Percentiles rank a stretch among this genome's conserved stretches.
phyloP scores from a whole-genome alignment of 2,329 filamentous ascomycete species.

The Calycina herbarum region DNA sequence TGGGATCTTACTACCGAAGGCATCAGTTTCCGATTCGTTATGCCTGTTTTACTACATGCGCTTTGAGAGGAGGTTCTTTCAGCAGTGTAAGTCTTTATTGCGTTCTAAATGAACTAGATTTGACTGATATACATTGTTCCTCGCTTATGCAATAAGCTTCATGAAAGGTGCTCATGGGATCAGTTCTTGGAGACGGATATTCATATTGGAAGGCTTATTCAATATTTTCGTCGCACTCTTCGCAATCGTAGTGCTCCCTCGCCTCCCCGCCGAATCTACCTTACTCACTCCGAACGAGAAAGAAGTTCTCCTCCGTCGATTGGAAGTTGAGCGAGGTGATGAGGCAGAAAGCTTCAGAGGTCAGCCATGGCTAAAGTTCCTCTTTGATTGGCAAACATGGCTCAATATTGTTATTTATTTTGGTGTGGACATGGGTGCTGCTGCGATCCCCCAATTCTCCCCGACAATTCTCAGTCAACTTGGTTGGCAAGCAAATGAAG shows the following conservation, averaged over 20 bases:
- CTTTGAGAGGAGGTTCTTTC: neutral
- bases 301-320: neutral
- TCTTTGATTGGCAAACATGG: conserved; percentile 8
- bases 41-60: conserved; percentile 4
- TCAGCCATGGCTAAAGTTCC: conserved; percentile 2
- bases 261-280: conserved; percentile 1
- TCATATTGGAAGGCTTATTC: conserved; percentile 62
- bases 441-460: neutral
- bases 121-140: conserved; percentile 31
- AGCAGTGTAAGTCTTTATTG: neutral
- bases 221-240: conserved; percentile 48
- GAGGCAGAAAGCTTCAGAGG: conserved; percentile 5
- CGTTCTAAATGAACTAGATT: neutral
- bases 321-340: conserved; percentile 1
- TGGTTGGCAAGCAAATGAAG: neutral
- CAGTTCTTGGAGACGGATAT: conserved; percentile 74
- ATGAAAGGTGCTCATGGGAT: conserved; percentile 57
- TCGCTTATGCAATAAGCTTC: conserved; percentile 52
- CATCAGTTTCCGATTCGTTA: conserved; percentile 7
- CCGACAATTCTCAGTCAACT: neutral
- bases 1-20: conserved; percentile 7
- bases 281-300: conserved; percentile 5
- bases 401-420: neutral
- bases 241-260: conserved; percentile 22
- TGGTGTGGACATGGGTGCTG: neutral